phyloP scores from a whole-genome alignment of 176 grass and related monocot species.

The Oryza rufipogon region DNA sequence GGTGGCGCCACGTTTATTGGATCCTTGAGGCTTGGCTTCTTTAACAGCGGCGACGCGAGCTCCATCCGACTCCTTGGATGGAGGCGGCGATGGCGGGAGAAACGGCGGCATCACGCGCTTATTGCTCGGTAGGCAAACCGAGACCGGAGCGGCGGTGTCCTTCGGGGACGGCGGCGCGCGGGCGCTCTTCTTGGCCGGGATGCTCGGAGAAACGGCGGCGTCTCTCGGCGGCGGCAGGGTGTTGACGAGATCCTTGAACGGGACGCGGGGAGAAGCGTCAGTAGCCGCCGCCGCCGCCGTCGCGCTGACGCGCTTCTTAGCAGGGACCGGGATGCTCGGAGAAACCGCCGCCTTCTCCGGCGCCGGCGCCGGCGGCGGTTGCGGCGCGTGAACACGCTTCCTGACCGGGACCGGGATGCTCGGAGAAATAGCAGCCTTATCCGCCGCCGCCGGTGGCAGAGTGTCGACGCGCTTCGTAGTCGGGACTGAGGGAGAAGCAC shows the following conservation, averaged over 20 bases:
- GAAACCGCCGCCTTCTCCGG: neutral
- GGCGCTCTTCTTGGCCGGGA: constrained; percentile 33
- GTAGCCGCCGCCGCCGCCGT: neutral
- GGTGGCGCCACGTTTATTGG: neutral
- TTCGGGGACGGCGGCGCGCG: neutral
- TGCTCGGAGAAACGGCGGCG: neutral
- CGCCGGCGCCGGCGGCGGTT: neutral
- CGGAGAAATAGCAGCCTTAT: neutral
- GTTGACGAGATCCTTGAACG: neutral
- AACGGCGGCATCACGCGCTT: constrained; percentile 39
- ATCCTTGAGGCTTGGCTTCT: constrained; percentile 16
- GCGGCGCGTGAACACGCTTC: constrained; percentile 30
- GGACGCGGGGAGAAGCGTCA: neutral
- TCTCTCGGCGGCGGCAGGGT: neutral
- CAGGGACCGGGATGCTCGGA: constrained; percentile 44
- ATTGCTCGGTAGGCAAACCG: constrained; percentile 27
- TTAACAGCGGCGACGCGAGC: neutral
- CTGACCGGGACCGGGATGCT: constrained; percentile 49
- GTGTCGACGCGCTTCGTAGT: constrained; percentile 56
- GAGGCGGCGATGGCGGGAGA: neutral
- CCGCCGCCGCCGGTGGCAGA: neutral
- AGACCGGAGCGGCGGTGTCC: neutral
- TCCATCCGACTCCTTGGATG: neutral
- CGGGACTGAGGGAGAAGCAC: constrained; percentile 7
- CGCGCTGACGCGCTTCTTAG: constrained; percentile 22